Conservation (phyloP, 2,329 filamentous ascomycete genomes). For the Cylindrodendrum hubeiense region DNA sequence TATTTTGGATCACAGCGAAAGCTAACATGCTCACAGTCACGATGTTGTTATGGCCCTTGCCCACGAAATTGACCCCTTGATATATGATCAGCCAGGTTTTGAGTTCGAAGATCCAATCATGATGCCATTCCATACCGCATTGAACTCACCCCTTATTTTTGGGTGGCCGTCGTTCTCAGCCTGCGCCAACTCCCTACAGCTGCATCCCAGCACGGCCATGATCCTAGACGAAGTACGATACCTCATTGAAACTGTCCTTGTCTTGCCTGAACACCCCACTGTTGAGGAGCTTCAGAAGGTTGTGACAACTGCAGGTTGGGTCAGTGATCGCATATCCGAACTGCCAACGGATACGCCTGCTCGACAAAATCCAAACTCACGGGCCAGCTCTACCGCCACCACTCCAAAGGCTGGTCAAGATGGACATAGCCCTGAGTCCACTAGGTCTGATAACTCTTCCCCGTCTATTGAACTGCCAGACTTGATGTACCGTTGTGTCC, state of each 20-base stretch:
- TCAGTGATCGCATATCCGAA: constrained; percentile 53
- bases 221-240: constrained; percentile 66
- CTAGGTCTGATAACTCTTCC: constrained; percentile 30
- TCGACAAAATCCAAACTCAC: constrained; percentile 26
- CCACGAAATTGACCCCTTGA: constrained; percentile 58
- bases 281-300: constrained; percentile 55
- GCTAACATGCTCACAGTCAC: constrained; percentile 50
- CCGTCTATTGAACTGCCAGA: constrained; percentile 49
- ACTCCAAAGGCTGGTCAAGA: constrained; percentile 25
- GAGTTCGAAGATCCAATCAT: constrained; percentile 55
- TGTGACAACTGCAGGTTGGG: constrained; percentile 53
- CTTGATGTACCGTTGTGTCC: constrained; percentile 60
- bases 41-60: constrained; percentile 63
- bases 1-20: neutral
- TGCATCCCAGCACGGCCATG: constrained; percentile 60
- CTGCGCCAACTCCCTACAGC: constrained; percentile 54
- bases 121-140: constrained; percentile 56
- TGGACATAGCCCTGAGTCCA: constrained; percentile 29
- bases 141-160: constrained; percentile 62
- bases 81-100: constrained; percentile 56
- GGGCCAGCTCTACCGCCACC: constrained; percentile 25
- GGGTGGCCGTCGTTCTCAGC: constrained; percentile 57
- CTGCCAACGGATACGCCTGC: constrained; percentile 46
- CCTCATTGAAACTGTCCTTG: constrained; percentile 57
- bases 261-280: constrained; percentile 51